Evolutionary conservation across 768 basidiomycete species (phyloP).

Genomic region (Tulasnella sp.): DNA sequence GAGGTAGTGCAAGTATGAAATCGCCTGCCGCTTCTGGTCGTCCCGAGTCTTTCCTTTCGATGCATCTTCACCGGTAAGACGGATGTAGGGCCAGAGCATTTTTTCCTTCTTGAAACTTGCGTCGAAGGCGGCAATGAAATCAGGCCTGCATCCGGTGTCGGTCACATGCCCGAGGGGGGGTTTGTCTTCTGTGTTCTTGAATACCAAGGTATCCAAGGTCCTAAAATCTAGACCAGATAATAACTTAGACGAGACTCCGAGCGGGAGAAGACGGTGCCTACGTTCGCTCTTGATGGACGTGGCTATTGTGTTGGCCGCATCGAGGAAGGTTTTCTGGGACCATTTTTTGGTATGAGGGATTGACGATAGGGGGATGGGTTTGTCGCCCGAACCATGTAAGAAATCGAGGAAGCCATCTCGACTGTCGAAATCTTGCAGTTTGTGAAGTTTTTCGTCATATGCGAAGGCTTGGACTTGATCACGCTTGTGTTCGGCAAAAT

Average conservation of each 20-base stretch:
- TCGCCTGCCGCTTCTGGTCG: slow-evolving; percentile 2
- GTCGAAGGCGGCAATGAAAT: slow-evolving; percentile 3
- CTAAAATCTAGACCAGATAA: neutral
- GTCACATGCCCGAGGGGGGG: neutral
- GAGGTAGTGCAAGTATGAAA: slow-evolving; percentile 21
- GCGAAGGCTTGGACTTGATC: neutral
- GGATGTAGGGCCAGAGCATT: slow-evolving; percentile 12
- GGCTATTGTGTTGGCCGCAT: neutral
- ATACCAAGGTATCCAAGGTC: neutral
- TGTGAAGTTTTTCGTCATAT: neutral
- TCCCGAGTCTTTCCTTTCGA: slow-evolving; percentile 12
- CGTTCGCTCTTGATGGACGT: neutral
- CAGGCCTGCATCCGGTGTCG: slow-evolving; percentile 19
- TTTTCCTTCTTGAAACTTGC: neutral
- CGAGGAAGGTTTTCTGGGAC: neutral
- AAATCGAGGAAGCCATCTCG: neutral
- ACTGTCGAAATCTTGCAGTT: neutral
- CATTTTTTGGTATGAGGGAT: neutral
- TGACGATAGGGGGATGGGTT: neutral
- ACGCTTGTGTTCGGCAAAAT: neutral
- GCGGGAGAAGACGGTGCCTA: neutral
- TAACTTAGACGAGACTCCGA: neutral
- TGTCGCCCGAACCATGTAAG: neutral
- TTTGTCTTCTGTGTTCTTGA: neutral
- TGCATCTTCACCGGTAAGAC: slow-evolving; percentile 5